Base-by-base conservation (phyloP, 805 yeast genomes). In the Kluyveromyces lactis region DNA sequence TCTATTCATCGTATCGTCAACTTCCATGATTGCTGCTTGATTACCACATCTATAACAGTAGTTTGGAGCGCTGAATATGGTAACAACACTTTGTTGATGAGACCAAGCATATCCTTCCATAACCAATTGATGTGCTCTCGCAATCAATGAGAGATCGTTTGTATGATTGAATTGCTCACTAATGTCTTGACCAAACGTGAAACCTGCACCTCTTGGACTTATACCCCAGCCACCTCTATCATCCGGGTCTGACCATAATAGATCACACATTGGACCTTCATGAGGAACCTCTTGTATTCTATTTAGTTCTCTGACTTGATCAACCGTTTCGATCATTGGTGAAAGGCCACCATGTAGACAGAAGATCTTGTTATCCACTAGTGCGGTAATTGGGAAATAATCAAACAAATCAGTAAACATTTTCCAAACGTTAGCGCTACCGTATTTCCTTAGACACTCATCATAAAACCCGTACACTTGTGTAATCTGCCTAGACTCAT, bases 181-280 rank as follows among this genome's bases (percentile, higher is more conserved):
- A 53, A 87, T 86, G 69, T 89, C 95, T 67, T 82, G 94, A 53
- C 97, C 97, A 75, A 89, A 89, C 56, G 95, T 86, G 80, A 84
- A 89, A 63, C 97, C 97, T 46, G 97, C 97, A 71, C 96, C 96
- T 76, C 97, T 79, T 63, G 96, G 95, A 57, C 92, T 81, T 50
- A 89, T 85, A 47, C 95, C 95, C 97, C 97, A 89, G 53, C 95
- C 96, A 52, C 95, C 95, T 59, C 96, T 73, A 63, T 89, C 96
- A 62, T 89, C 97, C 21, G 97, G 97, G 63, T 89, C 97, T 3
- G 95, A 85, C 97, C 97, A 89, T 50, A 89, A 69, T 53, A 89
- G 71, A 62, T 89, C 97, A 67, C 96, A 89, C 95, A 89, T 86
- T 46, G 95, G 95, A 32, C 97, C 97, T 62, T 89, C 96, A 58